These are phyloP conservation scores for Psidium friedrichsthalianum DNA, from an alignment of 345 rosid genomes.

Conservation along the genomic window DNA sequence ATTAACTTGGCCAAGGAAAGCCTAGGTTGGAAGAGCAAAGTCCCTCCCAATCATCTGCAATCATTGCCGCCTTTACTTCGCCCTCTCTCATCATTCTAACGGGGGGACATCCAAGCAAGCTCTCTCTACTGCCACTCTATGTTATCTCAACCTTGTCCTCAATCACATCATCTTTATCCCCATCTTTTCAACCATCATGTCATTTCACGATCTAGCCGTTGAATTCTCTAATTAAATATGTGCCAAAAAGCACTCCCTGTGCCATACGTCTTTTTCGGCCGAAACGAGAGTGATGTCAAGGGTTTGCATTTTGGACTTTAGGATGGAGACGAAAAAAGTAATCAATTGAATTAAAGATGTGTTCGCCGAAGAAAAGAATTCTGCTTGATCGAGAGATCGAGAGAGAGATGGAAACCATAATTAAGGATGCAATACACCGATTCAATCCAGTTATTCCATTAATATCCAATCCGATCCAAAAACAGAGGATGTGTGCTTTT, in stretches of 20 bases:
- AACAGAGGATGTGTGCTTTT: too few relatives aligned
- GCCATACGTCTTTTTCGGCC: neutral
- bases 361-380: neutral
- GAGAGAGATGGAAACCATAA: neutral
- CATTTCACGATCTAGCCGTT: slow-evolving; percentile 2
- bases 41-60: neutral
- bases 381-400: neutral
- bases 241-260: neutral
- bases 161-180: slow-evolving; percentile 6
- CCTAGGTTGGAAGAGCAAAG: neutral
- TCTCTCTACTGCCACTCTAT: neutral
- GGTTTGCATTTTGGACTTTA: neutral
- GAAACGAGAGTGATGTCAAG: neutral
- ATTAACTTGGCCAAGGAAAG: neutral
- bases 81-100: neutral
- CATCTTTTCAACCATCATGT: slow-evolving; percentile 16
- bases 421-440: neutral
- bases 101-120: neutral
- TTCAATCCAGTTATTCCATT: neutral
- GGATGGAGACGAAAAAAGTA: neutral
- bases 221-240: neutral
- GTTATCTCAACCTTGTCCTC: slow-evolving; percentile 13
- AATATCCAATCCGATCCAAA: too few relatives aligned
- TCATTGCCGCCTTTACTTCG: neutral
- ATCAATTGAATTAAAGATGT: neutral